Percentiles rank a stretch among this genome's conserved stretches.
Evolutionary conservation across 2,329 filamentous ascomycete species (phyloP).

Genomic region (Aspergillus intermedius): DNA sequence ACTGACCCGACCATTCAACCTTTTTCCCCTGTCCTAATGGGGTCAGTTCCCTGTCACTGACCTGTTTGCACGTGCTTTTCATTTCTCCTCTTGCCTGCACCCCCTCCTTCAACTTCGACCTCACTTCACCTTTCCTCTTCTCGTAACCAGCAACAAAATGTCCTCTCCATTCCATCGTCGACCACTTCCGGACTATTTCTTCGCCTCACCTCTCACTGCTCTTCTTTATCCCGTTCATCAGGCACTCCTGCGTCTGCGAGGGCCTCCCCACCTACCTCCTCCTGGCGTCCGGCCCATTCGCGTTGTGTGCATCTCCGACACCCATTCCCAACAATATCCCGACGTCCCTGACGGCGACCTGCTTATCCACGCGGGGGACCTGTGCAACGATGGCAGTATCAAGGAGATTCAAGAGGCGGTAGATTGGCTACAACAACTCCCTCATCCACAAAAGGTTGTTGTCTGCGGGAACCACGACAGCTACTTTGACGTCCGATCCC

Average conservation of each 20-base stretch:
- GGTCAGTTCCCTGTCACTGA: neutral
- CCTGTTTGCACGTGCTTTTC: neutral
- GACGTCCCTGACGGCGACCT: constrained; percentile 65
- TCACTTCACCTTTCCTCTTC: too few species aligned
- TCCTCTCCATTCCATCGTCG: constrained; percentile 44
- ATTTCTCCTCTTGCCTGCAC: constrained; percentile 3
- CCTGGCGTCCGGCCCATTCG: constrained; percentile 53
- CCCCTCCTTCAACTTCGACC: neutral
- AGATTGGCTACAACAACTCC: constrained; percentile 69
- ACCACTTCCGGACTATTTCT: constrained; percentile 54
- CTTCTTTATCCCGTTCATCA: constrained; percentile 58
- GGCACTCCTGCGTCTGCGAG: constrained; percentile 61
- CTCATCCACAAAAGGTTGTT: constrained; percentile 73
- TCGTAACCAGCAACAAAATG: constrained; percentile 17
- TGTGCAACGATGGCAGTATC: constrained; percentile 66
- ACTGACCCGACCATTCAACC: too few species aligned
- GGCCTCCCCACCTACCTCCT: constrained; percentile 55
- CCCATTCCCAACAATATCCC: constrained; percentile 57
- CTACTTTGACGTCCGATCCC: constrained; percentile 66
- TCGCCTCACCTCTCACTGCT: constrained; percentile 62
- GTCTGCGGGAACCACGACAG: constrained; percentile 86
- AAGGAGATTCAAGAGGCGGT: constrained; percentile 73
- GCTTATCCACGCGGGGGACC: constrained; percentile 83
- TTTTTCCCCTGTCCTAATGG: neutral
- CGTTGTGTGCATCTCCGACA: constrained; percentile 86